Evolutionary conservation across 2,329 filamentous ascomycete genomes (phyloP), one percentile per base, ranked within the genome.

Genomic region (Colletotrichum tropicale): DNA sequence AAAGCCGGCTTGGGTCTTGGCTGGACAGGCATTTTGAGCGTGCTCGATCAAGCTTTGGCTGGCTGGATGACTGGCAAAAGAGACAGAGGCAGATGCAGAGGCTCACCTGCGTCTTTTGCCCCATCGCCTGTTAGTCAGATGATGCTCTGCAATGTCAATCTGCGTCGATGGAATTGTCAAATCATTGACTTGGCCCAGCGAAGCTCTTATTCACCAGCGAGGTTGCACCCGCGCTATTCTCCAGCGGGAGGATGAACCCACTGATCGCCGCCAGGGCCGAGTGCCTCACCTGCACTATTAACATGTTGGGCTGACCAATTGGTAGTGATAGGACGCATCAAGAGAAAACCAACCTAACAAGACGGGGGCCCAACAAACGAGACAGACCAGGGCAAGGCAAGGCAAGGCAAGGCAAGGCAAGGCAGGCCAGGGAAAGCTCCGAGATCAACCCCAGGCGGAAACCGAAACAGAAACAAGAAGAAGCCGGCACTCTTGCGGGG

Each of bases 251-350:
- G 64, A 69, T 52, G 72, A 77, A 77, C 34, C 75, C 75, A 76
- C 75, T 77, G 75, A 76, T 77, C 75, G 73, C 64, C 75, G 9
- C 74, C 58, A 28, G 75, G 69, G 48, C 73, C 69, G 71, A 56
- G 68, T 77, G 73, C 75, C 74, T 77, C 73, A 76, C 75, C 75
- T 77, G 75, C 75, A 76, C 73, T 76, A 77, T 76, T 68, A 69
- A 38, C 69, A 71, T 70, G 34, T 71, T 38, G 67, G 62, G 66
- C 73, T 76, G 75, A 76, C 73, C 73, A 76, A 76, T 77, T 73
- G 61, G 58, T 76, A 55, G 36, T 70, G 6, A 34, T 66, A 70
- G 58, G 48, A 61, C 32, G 43, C 67, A 58, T 24, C 60, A 30
- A 62, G 62, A 71, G 60, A 66, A 26, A 70, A 71, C 43, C 65